Conservation (phyloP, 2,329 filamentous ascomycete genomes). For the Phyllosticta ampelicida region DNA sequence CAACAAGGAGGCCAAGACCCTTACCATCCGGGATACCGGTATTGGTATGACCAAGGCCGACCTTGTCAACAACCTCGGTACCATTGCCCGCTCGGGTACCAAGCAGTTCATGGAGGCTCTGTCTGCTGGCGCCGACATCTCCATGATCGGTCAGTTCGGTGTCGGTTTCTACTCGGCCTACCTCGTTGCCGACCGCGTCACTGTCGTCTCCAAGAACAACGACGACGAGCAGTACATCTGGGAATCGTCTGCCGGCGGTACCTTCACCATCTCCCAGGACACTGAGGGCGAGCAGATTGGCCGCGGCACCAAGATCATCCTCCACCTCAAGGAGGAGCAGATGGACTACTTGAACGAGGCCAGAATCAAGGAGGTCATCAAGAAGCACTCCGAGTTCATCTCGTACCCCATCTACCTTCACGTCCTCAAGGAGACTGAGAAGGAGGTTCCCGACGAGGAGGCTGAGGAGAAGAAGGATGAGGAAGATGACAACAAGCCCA, state of each 20-base stretch:
- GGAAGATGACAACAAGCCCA: constrained; percentile 88
- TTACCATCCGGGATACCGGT: constrained; percentile 95
- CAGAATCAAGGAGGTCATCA: constrained; percentile 99
- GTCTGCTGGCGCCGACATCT: constrained; percentile 95
- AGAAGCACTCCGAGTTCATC: constrained; percentile 99
- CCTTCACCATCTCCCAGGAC: constrained; percentile 86
- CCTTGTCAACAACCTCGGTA: constrained; percentile 99
- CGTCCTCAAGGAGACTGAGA: constrained; percentile 98
- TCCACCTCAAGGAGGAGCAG: constrained; percentile 99
- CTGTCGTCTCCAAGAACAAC: constrained; percentile 96
- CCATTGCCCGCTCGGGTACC: constrained; percentile 96
- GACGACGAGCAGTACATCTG: constrained; percentile 99
- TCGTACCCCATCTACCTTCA: constrained; percentile 99
- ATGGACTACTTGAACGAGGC: constrained; percentile 94
- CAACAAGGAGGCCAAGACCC: constrained; percentile 92
- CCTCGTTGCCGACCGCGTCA: constrained; percentile 94
- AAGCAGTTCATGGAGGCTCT: constrained; percentile 99
- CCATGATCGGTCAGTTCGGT: constrained; percentile 99
- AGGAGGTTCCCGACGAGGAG: constrained; percentile 94
- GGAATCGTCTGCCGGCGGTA: constrained; percentile 95
- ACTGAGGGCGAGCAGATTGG: constrained; percentile 84
- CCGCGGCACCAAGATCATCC: constrained; percentile 94
- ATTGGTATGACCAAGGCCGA: constrained; percentile 99
- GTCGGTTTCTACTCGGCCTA: constrained; percentile 99
- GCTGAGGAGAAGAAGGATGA: constrained; percentile 61